Conservation (phyloP, 2,329 filamentous ascomycete genomes). For the Thelonectria blattea region DNA sequence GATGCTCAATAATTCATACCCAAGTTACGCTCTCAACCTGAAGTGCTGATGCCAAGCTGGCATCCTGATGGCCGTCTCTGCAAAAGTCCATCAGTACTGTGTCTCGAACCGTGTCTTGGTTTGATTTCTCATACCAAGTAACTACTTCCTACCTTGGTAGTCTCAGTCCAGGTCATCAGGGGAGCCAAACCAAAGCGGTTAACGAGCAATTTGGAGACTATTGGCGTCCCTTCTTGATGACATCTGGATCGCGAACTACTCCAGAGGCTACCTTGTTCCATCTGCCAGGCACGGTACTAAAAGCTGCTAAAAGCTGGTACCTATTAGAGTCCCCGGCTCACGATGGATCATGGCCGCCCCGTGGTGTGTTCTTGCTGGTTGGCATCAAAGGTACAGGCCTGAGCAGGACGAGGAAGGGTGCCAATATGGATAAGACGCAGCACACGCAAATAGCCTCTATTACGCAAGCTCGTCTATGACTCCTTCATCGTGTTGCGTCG, state of each 20-base stretch:
- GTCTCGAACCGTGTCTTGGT: too few species aligned
- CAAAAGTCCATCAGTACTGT: too few species aligned
- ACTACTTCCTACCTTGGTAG: too few species aligned
- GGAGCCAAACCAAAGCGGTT: too few species aligned
- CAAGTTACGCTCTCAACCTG: neutral
- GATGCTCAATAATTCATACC: neutral
- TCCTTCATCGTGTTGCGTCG: slow-evolving; percentile 13
- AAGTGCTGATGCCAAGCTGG: too few species aligned
- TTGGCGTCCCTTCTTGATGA: neutral
- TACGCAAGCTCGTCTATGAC: slow-evolving; percentile 34
- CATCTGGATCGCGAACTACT: neutral
- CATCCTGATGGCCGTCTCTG: too few species aligned
- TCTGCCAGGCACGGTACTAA: neutral
- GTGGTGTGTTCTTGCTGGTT: slow-evolving; percentile 7
- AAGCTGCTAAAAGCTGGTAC: neutral
- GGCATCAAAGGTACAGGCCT: neutral
- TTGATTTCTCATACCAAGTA: too few species aligned
- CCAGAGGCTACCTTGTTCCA: neutral
- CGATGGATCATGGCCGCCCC: neutral
- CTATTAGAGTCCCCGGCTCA: neutral
- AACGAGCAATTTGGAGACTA: neutral
- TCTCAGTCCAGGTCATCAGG: too few species aligned
- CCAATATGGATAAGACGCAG: too few species aligned
- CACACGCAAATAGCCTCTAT: slow-evolving; percentile 2
- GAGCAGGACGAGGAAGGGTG: too few species aligned